Evolutionary conservation across 371 early-diverging fungal species (phyloP).

Genomic region (Sanchytrium tribonematis): DNA sequence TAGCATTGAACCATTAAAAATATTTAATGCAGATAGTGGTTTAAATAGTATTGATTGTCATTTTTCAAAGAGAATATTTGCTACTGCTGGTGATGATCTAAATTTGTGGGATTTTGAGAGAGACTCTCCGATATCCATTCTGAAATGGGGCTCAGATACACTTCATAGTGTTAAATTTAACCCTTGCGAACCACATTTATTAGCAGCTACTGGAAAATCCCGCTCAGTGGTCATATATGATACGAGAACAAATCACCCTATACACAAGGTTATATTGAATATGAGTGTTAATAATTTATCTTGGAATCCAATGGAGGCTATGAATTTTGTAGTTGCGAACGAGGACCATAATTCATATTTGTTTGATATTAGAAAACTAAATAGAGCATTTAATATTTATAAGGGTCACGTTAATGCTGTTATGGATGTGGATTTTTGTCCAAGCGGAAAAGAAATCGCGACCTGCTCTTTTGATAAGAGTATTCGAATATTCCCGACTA

Average conservation of each 20-base stretch:
- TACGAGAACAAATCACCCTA: conserved; percentile 45
- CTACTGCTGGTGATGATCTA: conserved; percentile 46
- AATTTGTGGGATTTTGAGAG: conserved; percentile 66
- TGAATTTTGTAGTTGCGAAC: conserved; percentile 70
- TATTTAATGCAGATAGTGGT: not conserved
- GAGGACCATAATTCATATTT: conserved; percentile 88
- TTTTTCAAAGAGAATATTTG: conserved; percentile 45
- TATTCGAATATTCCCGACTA: conserved; percentile 59
- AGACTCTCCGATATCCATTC: conserved; percentile 47
- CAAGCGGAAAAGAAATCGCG: conserved; percentile 86
- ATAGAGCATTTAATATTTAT: conserved; percentile 43
- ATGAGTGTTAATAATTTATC: conserved; percentile 42
- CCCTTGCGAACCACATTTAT: conserved; percentile 59
- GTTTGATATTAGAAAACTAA: conserved; percentile 84
- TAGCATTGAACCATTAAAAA: not conserved
- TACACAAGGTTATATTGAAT: conserved; percentile 42
- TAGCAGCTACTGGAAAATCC: conserved; percentile 70
- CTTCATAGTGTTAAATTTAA: conserved; percentile 73
- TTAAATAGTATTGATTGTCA: conserved; percentile 38
- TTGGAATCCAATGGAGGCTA: conserved; percentile 95
- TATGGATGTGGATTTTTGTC: conserved; percentile 81
- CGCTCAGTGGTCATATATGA: conserved; percentile 79
- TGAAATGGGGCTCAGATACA: conserved; percentile 80
- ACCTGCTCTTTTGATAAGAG: conserved; percentile 86
- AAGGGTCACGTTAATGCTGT: conserved; percentile 93